Base-by-base conservation (phyloP, 352 stramenopile species). In the Globisporangium camurandrum region DNA sequence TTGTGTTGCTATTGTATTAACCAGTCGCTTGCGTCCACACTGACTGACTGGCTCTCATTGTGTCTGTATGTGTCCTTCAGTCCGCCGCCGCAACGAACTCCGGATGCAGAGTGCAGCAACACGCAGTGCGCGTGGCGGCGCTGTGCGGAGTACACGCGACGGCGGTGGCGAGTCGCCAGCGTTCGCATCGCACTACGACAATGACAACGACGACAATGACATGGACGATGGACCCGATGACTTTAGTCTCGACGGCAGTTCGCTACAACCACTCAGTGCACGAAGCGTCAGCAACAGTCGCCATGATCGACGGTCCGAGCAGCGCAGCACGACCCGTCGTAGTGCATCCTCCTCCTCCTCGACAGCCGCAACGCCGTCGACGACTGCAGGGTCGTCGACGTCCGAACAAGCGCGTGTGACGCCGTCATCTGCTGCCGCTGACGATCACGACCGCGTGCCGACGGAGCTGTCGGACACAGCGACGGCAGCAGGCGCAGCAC, bases 241-340 rank as follows among this genome's bases (percentile, higher is more conserved):
- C 22, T 61, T 61, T 27, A 56, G 48, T 17, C 22, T 61, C n/a
- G 55, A 61, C 37, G 48, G 37, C 6, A 55, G 38, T 10, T 30
- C 36, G 0, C 11, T 42, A 17, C 53, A 54, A 19, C 46, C 26
- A 2, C 36, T 47, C 28, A 43, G 16, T n/a, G 33, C 10, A 14
- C 47, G 26, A 12, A 17, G 14, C 19, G 12, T 2, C 12, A n/a
- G 10, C 14, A 22, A 12, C 16, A 34, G n/a, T n/a, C n/a, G n/a
- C n/a, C n/a, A n/a, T n/a, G n/a, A 34, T 8, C 30, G 30, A 34
- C 30, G 9, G 30, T 12, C 8, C 30, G 30, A 8, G 9, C 16
- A 30, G 11, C 22, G 6, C 37, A 4, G 22, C n/a, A 47, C 27
- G 26, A 47, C 43, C 24, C 12, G 22, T 19, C 20, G 23, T 12